A percentile compares a stretch with the other conserved stretches of the same genome.
phyloP scores from a whole-genome alignment of 78 protist genomes.

The Dictyostelium intermedium region DNA sequence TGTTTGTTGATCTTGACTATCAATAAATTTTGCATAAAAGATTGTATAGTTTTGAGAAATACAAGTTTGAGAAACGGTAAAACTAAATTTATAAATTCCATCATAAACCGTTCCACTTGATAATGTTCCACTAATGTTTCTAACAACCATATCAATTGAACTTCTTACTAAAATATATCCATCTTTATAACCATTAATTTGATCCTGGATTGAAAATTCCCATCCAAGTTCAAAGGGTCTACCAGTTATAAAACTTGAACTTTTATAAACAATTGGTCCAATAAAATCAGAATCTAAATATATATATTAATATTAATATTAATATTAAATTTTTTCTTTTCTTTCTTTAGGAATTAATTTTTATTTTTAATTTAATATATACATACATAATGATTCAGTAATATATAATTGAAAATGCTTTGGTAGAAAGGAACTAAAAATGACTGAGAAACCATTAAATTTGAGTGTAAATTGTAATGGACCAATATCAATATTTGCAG shows the following conservation, averaged over 20 bases:
- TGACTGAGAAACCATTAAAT: too few species aligned
- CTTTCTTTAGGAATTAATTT: too few species aligned
- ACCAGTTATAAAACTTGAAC: not conserved
- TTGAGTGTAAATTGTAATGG: not conserved
- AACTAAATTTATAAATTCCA: not conserved
- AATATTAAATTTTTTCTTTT: too few species aligned
- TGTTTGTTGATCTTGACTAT: not conserved
- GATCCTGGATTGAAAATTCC: not conserved
- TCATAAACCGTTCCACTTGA: not conserved
- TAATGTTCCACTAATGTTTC: not conserved
- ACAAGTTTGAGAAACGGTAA: not conserved
- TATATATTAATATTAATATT: too few species aligned
- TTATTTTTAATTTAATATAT: too few species aligned
- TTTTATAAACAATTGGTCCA: not conserved
- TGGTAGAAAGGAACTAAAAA: not conserved
- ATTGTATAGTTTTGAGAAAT: not conserved
- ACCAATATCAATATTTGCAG: not conserved
- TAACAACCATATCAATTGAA: not conserved
- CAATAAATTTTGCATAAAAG: not conserved
- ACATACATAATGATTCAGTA: not conserved
- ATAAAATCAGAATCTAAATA: not conserved
- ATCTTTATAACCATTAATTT: not conserved
- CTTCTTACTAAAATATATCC: not conserved
- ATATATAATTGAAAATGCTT: not conserved
- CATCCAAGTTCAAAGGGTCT: not conserved